Base-by-base conservation (phyloP, 257 asterid genomes). In the Leonotis leonurus region DNA sequence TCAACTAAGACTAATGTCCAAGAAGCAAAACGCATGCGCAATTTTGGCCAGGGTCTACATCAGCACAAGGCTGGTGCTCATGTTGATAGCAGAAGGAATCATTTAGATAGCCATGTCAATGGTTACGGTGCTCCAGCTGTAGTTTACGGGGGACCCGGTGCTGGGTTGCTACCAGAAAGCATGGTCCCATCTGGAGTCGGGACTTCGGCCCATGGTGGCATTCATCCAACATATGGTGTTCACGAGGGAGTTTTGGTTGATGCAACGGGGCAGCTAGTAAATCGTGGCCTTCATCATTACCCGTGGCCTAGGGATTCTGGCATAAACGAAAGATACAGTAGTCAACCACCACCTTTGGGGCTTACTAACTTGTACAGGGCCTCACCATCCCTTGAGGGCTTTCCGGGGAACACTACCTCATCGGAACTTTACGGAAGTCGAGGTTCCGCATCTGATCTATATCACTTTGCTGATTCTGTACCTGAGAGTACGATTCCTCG, bases 391-490 rank as follows among this genome's bases (percentile, higher is more conserved):
- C 33, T 76, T 36, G 89, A 87, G 61, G 70, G 72, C 8, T 78
- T 72, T 73, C 52, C 82, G 0, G 88, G 86, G 51, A 80, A 73
- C 39, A 26, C 18, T 48, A 33, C 71, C 37, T 74, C 91, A 12
- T 67, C 80, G 0, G 66, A 43, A 65, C 82, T 80, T 30, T 60
- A 10, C 51, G 74, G 75, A 26, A 73, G 64, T 57, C 75, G 78
- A 65, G 75, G 67, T 41, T 48, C 85, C 12, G 70, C 73, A 0
- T 51, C 45, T 53, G 70, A 84, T 75, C 78, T 81, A 14, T 89
- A 86, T 75, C 95, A 84, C 61, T 80, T 80, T 81, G 95, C 82
- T 11, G 95, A 84, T 77, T 12, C 78, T 10, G 74, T 82, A 32
- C 62, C 63, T 5, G 83, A 81, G 25, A 77, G 54, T 8, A 91